Conservation (phyloP, 1,284 basidiomycete species). For the Apiotrichum veenhuisii region DNA sequence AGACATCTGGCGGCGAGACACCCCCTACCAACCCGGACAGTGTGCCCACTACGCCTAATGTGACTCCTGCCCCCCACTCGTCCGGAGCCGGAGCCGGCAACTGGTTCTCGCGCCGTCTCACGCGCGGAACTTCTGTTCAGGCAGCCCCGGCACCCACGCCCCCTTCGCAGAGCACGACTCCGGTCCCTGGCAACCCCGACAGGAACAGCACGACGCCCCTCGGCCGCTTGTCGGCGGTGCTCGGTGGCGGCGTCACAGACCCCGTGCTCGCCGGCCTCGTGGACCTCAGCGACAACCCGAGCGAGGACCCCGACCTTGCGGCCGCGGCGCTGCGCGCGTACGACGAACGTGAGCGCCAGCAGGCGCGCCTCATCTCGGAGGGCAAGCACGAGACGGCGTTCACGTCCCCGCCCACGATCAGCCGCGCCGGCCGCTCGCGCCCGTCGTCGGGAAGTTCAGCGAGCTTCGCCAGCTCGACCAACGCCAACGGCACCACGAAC, state of each 20-base stretch:
- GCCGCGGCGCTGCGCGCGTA: conserved; percentile 31
- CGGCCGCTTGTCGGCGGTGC: conserved; percentile 22
- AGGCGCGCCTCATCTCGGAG: conserved; percentile 25
- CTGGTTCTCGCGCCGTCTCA: conserved; percentile 14
- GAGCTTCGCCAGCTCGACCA: no score
- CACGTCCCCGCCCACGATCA: conserved; percentile 28
- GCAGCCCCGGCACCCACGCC: not conserved
- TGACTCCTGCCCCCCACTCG: not conserved
- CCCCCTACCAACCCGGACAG: not conserved
- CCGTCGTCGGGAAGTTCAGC: not conserved
- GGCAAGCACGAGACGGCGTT: conserved; percentile 25
- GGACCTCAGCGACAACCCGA: conserved; percentile 12
- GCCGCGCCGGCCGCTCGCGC: conserved; percentile 3
- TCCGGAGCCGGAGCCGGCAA: not conserved
- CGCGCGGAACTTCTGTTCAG: conserved; percentile 1
- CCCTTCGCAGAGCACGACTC: not conserved
- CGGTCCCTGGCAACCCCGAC: not conserved
- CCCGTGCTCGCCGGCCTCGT: conserved; percentile 1
- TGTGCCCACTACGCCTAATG: not conserved
- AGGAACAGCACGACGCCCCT: conserved; percentile 16
- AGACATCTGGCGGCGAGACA: not conserved
- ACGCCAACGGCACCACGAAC: not conserved
- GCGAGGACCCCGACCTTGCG: conserved; percentile 6
- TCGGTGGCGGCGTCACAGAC: conserved; percentile 15
- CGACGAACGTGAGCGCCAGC: conserved; percentile 32